Conservation (phyloP, 2,329 filamentous ascomycete species). For the Exophiala sp. region DNA sequence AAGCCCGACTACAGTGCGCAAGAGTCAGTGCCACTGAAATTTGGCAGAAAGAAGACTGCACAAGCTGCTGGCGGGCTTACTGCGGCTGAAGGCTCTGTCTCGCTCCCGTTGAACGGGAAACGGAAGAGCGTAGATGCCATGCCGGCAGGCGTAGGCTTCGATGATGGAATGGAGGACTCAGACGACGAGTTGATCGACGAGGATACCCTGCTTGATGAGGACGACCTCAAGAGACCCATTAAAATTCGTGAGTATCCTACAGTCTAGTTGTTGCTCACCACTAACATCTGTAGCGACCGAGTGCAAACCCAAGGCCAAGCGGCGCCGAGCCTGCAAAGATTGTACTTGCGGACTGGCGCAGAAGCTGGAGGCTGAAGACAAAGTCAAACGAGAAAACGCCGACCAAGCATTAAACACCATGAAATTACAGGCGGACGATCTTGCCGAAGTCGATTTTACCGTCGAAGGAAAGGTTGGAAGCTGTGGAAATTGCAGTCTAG, state of each 20-base stretch:
- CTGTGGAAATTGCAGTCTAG: slow-evolving; percentile 89
- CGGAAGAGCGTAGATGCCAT: slow-evolving; percentile 38
- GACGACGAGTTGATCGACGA: slow-evolving; percentile 91
- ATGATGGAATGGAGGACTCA: slow-evolving; percentile 60
- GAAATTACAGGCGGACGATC: slow-evolving; percentile 69
- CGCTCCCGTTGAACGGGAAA: slow-evolving; percentile 39
- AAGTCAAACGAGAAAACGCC: slow-evolving; percentile 60
- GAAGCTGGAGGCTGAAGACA: slow-evolving; percentile 81
- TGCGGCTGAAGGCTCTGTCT: slow-evolving; percentile 12
- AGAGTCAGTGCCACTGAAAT: slow-evolving; percentile 59
- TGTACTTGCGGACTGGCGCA: slow-evolving; percentile 92
- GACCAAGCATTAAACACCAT: slow-evolving; percentile 56
- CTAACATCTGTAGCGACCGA: slow-evolving; percentile 62
- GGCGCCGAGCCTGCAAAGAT: slow-evolving; percentile 93
- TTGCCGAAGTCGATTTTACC: slow-evolving; percentile 92
- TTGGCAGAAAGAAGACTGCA: slow-evolving; percentile 58
- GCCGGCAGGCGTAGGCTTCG: slow-evolving; percentile 62
- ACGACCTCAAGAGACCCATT: slow-evolving; percentile 74
- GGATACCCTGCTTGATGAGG: slow-evolving; percentile 77
- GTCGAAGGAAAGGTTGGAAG: slow-evolving; percentile 95
- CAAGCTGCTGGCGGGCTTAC: slow-evolving; percentile 28
- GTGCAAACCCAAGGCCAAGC: slow-evolving; percentile 82
- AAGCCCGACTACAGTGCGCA: slow-evolving; percentile 64
- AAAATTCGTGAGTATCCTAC: slow-evolving; percentile 32
- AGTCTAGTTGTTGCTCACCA: slow-evolving; percentile 15